Evolutionary conservation across 1,284 basidiomycete species (phyloP).

Genomic region (Ceratorhiza oryzae-sativae): DNA sequence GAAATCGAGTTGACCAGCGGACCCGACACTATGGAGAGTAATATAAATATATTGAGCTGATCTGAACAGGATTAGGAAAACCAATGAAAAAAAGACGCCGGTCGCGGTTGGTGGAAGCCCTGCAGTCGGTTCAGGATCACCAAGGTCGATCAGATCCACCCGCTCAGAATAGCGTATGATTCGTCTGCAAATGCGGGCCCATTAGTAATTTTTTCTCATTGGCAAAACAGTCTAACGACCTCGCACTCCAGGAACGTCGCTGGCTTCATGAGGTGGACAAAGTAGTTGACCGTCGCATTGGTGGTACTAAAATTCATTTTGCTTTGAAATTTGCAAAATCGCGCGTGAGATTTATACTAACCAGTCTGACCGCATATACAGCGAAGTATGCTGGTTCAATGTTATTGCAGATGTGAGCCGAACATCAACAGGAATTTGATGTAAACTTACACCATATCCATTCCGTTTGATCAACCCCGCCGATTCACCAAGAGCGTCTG

Average conservation of each 20-base stretch:
- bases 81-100: no score
- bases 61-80: no score
- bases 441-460: constrained; percentile 29
- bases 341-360: not conserved
- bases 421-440: not conserved
- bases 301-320: constrained; percentile 27
- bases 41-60: no score
- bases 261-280: constrained; percentile 1
- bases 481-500: constrained; percentile 26
- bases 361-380: constrained; percentile 36
- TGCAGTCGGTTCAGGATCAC: no score
- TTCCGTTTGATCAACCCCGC: constrained; percentile 35
- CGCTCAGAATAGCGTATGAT: not conserved
- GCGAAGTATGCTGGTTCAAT: constrained; percentile 26
- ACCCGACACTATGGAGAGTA: no score
- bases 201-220: not conserved
- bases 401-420: no score
- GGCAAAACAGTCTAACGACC: not conserved
- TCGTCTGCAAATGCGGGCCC: not conserved
- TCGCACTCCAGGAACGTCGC: not conserved
- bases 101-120: no score
- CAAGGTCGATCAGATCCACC: no score
- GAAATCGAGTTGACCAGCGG: no score
- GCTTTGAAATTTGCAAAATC: no score
- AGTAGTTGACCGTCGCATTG: constrained; percentile 15